Base-by-base conservation (phyloP, 1,139 yeast genomes). In the Lodderomyces pseudojiufengensis region DNA sequence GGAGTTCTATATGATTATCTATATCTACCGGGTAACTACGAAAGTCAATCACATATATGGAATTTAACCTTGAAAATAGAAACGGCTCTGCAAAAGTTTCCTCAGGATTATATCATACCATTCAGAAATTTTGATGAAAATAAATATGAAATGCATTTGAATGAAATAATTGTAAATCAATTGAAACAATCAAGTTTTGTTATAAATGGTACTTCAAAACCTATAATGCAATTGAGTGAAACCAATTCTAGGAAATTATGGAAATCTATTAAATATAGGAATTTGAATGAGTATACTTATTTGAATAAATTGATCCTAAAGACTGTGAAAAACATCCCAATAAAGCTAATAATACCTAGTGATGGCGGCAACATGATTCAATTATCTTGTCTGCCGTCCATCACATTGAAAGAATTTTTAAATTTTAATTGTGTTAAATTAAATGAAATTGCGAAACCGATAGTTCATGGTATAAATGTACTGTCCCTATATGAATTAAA, bases 181-280 rank as follows among this genome's bases (percentile, higher is more conserved):
- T 59, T 86, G 52, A 90, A 90, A 50, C 96, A 90, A 51, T 73
- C 88, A 3, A 77, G 85, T 49, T 85, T 70, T 51, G 76, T 87
- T 0, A 55, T 84, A 24, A 78, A 82, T 45, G 95, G 95, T 0
- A 74, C 77, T 18, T 73, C 95, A 7, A 85, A 83, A 45, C 72
- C 78, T 1, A 74, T 90, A 16, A 83, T 90, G 95, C 69, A 72
- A 24, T 59, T 90, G 40, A 77, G 92, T 10, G 80, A 76, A 43
- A 66, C 65, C 2, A 80, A 81, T 38, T 72, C 90, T 0, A 59
- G 63, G 18, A 53, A 53, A 2, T 61, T 86, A 29, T 83, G 90
- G 84, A 46, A 61, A 1, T 61, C 84, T 3, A 70, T 81, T 1
- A 43, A 52, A 13, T 24, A 44, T n/a, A 69, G 59, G 40, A 61